Evolutionary conservation across 495 filamentous ascomycete species (phyloP), one percentile per base, ranked within the genome.

Genomic region (Bombardia bombarda): DNA sequence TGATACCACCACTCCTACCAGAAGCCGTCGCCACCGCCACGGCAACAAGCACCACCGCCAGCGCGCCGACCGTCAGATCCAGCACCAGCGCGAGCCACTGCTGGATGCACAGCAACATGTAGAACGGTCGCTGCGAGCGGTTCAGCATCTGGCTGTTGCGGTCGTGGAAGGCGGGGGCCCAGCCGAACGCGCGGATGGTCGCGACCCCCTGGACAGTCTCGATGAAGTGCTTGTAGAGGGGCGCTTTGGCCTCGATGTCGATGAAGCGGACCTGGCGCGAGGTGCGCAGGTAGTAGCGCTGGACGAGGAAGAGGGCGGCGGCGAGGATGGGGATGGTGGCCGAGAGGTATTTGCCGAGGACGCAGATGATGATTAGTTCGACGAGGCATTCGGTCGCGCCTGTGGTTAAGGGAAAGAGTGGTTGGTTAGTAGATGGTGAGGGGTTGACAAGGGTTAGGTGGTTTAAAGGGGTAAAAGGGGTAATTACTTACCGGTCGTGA

Each of bases 241-340:
- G 58, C 12, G 55, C 47, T 36, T 55, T 61, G 13, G 58, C 53
- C 40, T 71, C 65, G 7, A 70, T 67, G 38, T 79, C 77, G 1
- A 83, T 51, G 1, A 80, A 47, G 6, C 78, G 69, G 3, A 83
- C 36, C 45, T 80, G 78, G 2, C 75, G 68, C 1, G 73, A 76
- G 0, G 72, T 75, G 9, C 70, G 67, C 0, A 80, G 62, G 43
- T 82, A 82, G 55, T 67, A 66, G 6, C 54, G 60, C 43, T 81
- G 76, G 1, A 79, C 38, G 1, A 68, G 7, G 32, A 56, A 75
- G 10, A 75, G 14, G 3, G 62, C 39, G 2, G 57, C 18, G 37
- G 60, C 38, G 37, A 63, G 38, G 42, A 54, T 21, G 21, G 71
- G 53, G 34, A 46, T 24, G 26, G 45, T 46, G 6, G 51, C 36